Percentiles rank a stretch among this genome's conserved stretches.
Evolutionary conservation across 192 early-diverging fungal species (phyloP).

Genomic region (Rhizophagus clarus): DNA sequence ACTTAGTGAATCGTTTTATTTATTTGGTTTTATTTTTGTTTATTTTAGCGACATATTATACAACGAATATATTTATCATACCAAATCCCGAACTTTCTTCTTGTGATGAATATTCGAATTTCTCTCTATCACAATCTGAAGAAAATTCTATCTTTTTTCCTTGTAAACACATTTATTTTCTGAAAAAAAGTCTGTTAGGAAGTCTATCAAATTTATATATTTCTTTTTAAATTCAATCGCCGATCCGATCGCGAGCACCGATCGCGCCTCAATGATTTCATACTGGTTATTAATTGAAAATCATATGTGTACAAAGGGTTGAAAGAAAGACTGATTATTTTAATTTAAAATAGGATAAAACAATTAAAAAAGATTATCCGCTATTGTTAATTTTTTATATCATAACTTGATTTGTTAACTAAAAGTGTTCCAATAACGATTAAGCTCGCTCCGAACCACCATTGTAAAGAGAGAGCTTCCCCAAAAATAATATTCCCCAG

Average conservation of each 20-base stretch:
- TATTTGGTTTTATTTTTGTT: too few relatives aligned
- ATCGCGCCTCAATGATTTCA: too few relatives aligned
- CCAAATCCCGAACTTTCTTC: not conserved
- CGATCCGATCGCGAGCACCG: too few relatives aligned
- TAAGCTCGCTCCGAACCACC: conserved; percentile 85
- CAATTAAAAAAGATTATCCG: not conserved
- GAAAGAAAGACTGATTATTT: too few relatives aligned
- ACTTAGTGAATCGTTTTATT: too few relatives aligned
- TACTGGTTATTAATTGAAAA: too few relatives aligned
- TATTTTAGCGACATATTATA: too few relatives aligned
- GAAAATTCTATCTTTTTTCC: not conserved
- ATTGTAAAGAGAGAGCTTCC: conserved; percentile 70
- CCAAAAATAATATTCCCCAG: conserved; percentile 74
- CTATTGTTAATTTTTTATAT: not conserved
- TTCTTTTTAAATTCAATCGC: too few relatives aligned
- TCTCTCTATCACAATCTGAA: not conserved
- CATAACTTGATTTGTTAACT: not conserved
- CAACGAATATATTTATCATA: too few relatives aligned
- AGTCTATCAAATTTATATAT: too few relatives aligned
- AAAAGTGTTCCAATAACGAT: conserved; percentile 68
- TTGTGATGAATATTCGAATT: not conserved
- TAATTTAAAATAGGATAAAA: too few relatives aligned
- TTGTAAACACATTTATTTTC: not conserved
- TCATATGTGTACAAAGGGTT: not conserved
- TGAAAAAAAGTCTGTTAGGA: too few relatives aligned